Conservation (phyloP, 176 grass and related monocot species). For the Thalia dealbata region DNA sequence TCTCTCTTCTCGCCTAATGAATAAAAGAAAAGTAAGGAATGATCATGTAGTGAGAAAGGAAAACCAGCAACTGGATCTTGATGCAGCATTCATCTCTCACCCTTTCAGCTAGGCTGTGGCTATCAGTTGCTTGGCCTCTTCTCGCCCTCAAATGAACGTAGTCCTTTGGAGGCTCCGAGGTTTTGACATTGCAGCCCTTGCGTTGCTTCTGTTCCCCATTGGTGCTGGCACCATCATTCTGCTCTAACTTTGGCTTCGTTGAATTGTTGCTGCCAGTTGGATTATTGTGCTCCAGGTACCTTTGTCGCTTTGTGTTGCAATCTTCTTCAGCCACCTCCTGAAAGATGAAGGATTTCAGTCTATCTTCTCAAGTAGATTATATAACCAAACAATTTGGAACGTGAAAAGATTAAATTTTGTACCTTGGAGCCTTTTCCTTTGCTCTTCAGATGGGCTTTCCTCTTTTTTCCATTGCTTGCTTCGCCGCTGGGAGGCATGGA, state of each 20-base stretch:
- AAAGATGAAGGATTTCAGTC: not conserved
- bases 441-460: conserved; percentile 52
- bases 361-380: too few species aligned
- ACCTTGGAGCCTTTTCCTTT: conserved; percentile 58
- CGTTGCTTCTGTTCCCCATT: conserved; percentile 42
- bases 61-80: conserved; percentile 16
- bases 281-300: not conserved
- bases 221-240: conserved; percentile 38
- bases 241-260: conserved; percentile 51
- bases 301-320: not conserved
- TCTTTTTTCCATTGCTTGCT: conserved; percentile 55
- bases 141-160: conserved; percentile 91
- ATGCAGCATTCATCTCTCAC: conserved; percentile 22
- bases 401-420: not conserved
- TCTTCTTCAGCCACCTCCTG: conserved; percentile 35
- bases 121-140: conserved; percentile 95
- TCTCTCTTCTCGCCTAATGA: conserved; percentile 66
- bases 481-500: conserved; percentile 30
- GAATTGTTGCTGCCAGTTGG: conserved; percentile 3
- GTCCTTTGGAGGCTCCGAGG: conserved; percentile 56
- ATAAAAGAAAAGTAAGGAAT: conserved; percentile 4
- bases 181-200: conserved; percentile 44
- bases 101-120: conserved; percentile 95
- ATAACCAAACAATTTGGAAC: not conserved
- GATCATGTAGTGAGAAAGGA: not conserved